Evolutionary conservation across 164 flowering plant genomes (phyloP), one percentile per base, ranked within the genome.

Genomic region (Stephania yunnanensis): DNA sequence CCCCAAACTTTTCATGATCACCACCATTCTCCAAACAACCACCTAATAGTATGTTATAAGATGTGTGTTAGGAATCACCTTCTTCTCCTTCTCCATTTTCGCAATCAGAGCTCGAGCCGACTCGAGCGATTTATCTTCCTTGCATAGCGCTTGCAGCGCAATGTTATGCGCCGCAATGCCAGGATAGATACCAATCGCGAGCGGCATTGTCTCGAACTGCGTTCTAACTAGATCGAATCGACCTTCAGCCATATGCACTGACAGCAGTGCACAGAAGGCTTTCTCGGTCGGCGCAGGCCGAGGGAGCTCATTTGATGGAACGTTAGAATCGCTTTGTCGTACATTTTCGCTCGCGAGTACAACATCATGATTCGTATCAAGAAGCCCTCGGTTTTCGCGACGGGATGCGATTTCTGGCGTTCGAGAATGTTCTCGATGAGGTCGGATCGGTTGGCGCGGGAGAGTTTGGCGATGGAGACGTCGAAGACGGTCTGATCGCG

Each of bases 311-410:
- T 22, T 6, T 44, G 71, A 48, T 78, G 22, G 50, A 83, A 83
- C 7, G 73, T 76, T 7, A 73, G 74, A 64, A 78, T 68, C 5
- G 83, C 83, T 31, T 83, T 71, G 64, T 80, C 85, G 45, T 78
- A 45, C 81, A 78, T 73, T 48, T 78, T 74, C 10, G 78, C 48
- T 7, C 69, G 20, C 3, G 81, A 73, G 77, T 83, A 83, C 13
- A 80, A 75, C 78, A 74, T 76, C 77, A 83, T 78, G 78, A 80
- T 75, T 65, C 83, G 79, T 19, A 80, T 74, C 83, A 79, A 78
- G 75, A 83, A 83, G 17, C 80, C 81, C 61, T 83, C 85, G 17
- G 78, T 65, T n/a, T 64, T 64, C 61, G 68, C 70, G 22, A 17
- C 45, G 9, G 81, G 68, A 0, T 73, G 17, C 20, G 30, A 22